phyloP scores from a whole-genome alignment of 2,329 filamentous ascomycete genomes.

The Pseudogymnoascus sp. region DNA sequence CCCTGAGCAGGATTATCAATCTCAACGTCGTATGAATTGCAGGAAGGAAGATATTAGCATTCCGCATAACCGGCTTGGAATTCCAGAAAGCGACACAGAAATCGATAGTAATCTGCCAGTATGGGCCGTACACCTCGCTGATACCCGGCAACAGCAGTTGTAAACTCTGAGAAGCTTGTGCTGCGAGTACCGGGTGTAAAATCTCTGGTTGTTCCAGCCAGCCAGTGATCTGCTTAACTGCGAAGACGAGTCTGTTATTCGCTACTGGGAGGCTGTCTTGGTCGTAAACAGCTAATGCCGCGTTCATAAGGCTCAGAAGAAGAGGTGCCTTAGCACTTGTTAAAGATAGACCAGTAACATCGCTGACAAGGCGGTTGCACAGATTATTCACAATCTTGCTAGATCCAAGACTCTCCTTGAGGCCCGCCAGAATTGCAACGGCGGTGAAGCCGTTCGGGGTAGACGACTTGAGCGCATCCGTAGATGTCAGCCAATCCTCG shows the following conservation, averaged over 20 bases:
- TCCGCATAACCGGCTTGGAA: slow-evolving; percentile 36
- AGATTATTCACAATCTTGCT: slow-evolving; percentile 48
- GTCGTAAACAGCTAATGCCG: slow-evolving; percentile 47
- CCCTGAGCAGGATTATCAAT: slow-evolving; percentile 58
- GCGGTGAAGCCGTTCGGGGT: slow-evolving; percentile 44
- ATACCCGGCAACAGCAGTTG: slow-evolving; percentile 64
- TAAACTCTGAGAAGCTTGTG: slow-evolving; percentile 51
- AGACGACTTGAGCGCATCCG: slow-evolving; percentile 43
- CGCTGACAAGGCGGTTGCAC: slow-evolving; percentile 55
- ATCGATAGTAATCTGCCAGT: slow-evolving; percentile 67
- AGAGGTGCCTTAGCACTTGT: slow-evolving; percentile 41
- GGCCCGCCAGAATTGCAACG: slow-evolving; percentile 45
- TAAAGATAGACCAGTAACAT: slow-evolving; percentile 46
- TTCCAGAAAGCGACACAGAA: slow-evolving; percentile 55
- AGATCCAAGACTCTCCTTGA: slow-evolving; percentile 44
- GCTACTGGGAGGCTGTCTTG: slow-evolving; percentile 49
- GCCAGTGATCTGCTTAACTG: slow-evolving; percentile 69
- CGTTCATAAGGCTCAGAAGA: slow-evolving; percentile 49
- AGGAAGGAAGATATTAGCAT: slow-evolving; percentile 47
- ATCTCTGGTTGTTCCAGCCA: slow-evolving; percentile 55
- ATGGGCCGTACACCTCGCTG: slow-evolving; percentile 76
- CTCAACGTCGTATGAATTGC: slow-evolving; percentile 67
- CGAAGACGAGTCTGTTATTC: slow-evolving; percentile 56
- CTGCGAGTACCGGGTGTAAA: slow-evolving; percentile 39
- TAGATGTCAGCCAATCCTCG: slow-evolving; percentile 43